Evolutionary conservation across 2,329 filamentous ascomycete species (phyloP), one percentile per base, ranked within the genome.

Genomic region (Aschersonia sp.): DNA sequence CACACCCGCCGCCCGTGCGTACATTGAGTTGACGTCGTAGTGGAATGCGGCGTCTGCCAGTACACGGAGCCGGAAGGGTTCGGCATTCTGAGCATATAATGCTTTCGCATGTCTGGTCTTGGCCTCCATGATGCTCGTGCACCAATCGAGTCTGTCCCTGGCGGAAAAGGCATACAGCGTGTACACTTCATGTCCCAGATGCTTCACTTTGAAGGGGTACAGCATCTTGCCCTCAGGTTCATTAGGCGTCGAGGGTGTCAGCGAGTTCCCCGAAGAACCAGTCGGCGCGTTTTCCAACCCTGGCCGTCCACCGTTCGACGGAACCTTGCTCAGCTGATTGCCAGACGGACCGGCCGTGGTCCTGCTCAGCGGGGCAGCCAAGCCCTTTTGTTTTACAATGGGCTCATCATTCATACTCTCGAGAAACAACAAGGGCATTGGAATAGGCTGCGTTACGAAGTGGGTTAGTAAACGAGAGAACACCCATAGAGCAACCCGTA

Each of bases 201-300:
- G 92, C 68, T 96, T 96, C 61, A 98, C 79, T 54, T 82, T 82
- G 78, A 98, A 98, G 0, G 94, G 92, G 61, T 89, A 98, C 56
- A 98, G 67, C 43, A 92, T 85, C 62, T 83, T 87, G 59, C 87
- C 82, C 54, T 94, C 86, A 44, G 75, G 78, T 41, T 92, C 85
- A 52, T 79, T 84, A 31, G 73, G 67, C 35, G 60, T 67, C 14
- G 60, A 53, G 6, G 68, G 63, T 5, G 62, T 60, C 31, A 78
- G 60, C 2, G 81, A 80, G 32, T 68, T 69, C 6, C 79, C 68
- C 4, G 87, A 89, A 4, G 77, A 78, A 50, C 69, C 75, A 0
- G 87, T 89, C 40, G 75, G 74, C 30, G 74, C 71, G 55, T 92
- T 85, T 49, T 81, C 76, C 7, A 94, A 63, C 11, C 73, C 72